Evolutionary conservation across 2,329 filamentous ascomycete genomes (phyloP), one percentile per base, ranked within the genome.

Genomic region (Karstenula rhodostoma): DNA sequence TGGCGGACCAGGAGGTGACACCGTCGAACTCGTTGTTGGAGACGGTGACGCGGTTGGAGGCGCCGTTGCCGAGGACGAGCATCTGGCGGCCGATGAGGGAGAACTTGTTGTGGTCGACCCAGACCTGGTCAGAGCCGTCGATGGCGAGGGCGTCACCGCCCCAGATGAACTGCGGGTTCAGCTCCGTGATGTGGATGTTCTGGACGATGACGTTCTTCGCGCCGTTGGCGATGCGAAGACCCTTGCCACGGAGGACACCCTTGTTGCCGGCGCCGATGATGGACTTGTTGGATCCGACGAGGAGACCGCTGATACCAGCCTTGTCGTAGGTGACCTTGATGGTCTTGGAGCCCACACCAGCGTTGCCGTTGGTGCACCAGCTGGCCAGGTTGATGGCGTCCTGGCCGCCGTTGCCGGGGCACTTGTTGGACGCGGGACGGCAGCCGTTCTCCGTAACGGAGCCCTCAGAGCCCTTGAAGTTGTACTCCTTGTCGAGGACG

Each of bases 321-420:
- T 71, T 86, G 76, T 87, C 83, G 61, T 81, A 81, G 78, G 65
- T 71, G n/a, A 72, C 71, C 44, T 57, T 67, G 58, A 77, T 82
- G 8, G 77, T 77, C 44, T 79, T 80, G 49, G 78, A 80, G 33
- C 83, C 80, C 1, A 85, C 83, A 37, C 79, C 78, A 56, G 84
- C 78, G 75, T 89, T 79, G 73, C 89, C 86, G 78, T 88, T 87
- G 57, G 73, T 78, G 54, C 71, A 74, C 75, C 87, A 89, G 83
- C 85, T 87, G 69, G 81, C 70, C 71, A 87, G 77, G 78, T 86
- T 79, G 73, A 89, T 88, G 64, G 87, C 84, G 44, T 82, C 67
- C 79, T 89, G 87, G 76, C 87, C 86, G 12, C 72, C 81, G 27
- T 84, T 86, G 40, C 84, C 86, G 77, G 82, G 86, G 58, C 71